Conservation (phyloP, 2,329 filamentous ascomycete species). For the Sarocladiaceae sp. region DNA sequence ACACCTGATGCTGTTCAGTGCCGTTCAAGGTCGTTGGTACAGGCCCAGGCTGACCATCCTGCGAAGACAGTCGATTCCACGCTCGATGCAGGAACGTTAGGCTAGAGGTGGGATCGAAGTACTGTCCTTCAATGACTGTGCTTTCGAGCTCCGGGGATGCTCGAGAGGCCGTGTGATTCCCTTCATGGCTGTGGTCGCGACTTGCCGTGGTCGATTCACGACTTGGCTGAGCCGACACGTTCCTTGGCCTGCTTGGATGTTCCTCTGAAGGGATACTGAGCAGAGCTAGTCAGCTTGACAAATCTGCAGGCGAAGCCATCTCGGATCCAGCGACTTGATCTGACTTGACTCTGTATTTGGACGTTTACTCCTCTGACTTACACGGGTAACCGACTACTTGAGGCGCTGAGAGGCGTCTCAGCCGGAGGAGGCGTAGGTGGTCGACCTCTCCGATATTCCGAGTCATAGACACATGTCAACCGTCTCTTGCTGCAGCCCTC, state of each 20-base stretch:
- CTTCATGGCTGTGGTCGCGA: neutral
- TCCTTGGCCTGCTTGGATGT: neutral
- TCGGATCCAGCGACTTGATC: neutral
- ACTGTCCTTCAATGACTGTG: conserved; percentile 42
- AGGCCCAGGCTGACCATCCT: conserved; percentile 18
- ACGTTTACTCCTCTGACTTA: neutral
- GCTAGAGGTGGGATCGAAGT: conserved; percentile 49
- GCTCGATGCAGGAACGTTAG: conserved; percentile 50
- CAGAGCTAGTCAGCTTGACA: conserved; percentile 5
- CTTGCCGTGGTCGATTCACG: neutral
- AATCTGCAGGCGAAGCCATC: neutral
- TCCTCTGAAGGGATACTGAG: conserved; percentile 3
- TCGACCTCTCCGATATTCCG: conserved; percentile 28
- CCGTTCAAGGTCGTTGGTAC: conserved; percentile 14
- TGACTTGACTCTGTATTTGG: neutral
- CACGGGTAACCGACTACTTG: neutral
- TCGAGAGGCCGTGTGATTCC: conserved; percentile 14
- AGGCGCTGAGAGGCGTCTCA: conserved; percentile 1
- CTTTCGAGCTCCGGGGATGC: conserved; percentile 24
- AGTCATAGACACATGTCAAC: conserved; percentile 27
- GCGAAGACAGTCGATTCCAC: conserved; percentile 36
- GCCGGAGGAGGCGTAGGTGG: conserved; percentile 29
- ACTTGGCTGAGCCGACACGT: neutral
- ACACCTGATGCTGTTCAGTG: conserved; percentile 16
- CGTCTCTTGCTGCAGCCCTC: conserved; percentile 21